Evolutionary conservation across 2,329 filamentous ascomycete genomes (phyloP), one percentile per base, ranked within the genome.

Genomic region (Phyllosticta citribraziliensis): DNA sequence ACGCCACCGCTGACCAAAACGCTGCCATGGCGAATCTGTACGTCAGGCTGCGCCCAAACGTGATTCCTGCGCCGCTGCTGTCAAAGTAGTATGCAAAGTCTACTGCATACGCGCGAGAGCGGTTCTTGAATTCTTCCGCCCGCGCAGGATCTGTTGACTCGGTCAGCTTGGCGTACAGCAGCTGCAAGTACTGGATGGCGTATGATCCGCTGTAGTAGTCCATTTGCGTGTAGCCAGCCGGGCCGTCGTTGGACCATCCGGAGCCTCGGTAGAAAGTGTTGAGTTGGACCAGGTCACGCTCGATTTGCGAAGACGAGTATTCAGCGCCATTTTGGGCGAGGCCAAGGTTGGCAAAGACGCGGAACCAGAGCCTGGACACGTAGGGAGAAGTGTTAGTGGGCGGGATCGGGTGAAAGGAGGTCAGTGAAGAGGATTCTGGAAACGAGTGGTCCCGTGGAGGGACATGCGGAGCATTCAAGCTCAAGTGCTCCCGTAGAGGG

Each of bases 21-120:
- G 85, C 88, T n/a, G 87, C 85, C 85, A 91, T 91, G 56, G 88
- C 88, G 71, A 91, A 92, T n/a, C 88, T 83, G 71, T 93, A 93
- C 6, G 87, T 89, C 56, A 92, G 81, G 58, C 86, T 89, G 55
- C 89, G 82, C 3, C 89, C 89, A 66, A 91, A 93, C 0, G 89
- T 88, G 57, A 91, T 88, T 1, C 87, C 81, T 24, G 87, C 80
- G 70, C 81, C 88, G 70, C 88, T 81, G 9, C 84, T 79, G 67
- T 90, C 88, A 64, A 88, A 91, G 72, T 91, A 92, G 73, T 91
- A 86, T 3, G 86, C 81, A 64, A 91, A 84, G 65, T 91, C 88
- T 2, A 87, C 75, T 0, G 88, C 88, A 64, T 82, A 88, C 62
- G 80, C 73, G 64, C 83, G 82, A 0, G 88, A 88, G 33, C 88